phyloP scores from a whole-genome alignment of 768 basidiomycete species.

The Tricholoma saponaceum region DNA sequence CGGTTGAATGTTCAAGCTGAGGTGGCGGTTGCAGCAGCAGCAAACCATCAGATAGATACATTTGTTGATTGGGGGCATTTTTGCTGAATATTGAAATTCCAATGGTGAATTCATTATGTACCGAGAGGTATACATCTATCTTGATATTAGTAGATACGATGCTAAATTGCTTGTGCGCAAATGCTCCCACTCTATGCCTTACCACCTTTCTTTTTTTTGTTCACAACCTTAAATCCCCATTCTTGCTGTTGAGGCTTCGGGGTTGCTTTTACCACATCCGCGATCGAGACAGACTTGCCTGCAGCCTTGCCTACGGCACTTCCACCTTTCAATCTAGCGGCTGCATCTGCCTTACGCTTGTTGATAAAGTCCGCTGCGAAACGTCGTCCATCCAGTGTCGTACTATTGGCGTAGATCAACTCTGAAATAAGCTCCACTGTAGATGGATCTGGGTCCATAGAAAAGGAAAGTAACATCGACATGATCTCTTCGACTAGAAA shows the following conservation, averaged over 20 bases:
- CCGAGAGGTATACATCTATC: conserved; percentile 3
- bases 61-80: no score
- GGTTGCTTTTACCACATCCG: conserved; percentile 86
- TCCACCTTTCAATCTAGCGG: conserved; percentile 42
- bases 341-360: conserved; percentile 81
- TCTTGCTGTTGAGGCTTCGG: conserved; percentile 73
- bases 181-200: conserved; percentile 35
- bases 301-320: conserved; percentile 29
- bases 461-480: conserved; percentile 92
- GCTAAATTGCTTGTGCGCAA: neutral
- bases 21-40: no score
- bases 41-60: no score
- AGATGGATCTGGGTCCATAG: conserved; percentile 79
- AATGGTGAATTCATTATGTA: neutral
- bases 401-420: conserved; percentile 90
- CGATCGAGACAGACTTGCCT: conserved; percentile 66
- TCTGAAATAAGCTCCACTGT: conserved; percentile 93
- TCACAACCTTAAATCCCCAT: conserved; percentile 92
- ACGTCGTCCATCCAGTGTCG: conserved; percentile 90
- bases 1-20: no score
- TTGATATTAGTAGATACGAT: conserved; percentile 4
- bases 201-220: conserved; percentile 90
- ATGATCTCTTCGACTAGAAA: conserved; percentile 91
- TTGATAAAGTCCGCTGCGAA: conserved; percentile 91
- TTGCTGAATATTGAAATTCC: no score